Base-by-base conservation (phyloP, 352 stramenopile genomes). In the Phytophthora cactorum region DNA sequence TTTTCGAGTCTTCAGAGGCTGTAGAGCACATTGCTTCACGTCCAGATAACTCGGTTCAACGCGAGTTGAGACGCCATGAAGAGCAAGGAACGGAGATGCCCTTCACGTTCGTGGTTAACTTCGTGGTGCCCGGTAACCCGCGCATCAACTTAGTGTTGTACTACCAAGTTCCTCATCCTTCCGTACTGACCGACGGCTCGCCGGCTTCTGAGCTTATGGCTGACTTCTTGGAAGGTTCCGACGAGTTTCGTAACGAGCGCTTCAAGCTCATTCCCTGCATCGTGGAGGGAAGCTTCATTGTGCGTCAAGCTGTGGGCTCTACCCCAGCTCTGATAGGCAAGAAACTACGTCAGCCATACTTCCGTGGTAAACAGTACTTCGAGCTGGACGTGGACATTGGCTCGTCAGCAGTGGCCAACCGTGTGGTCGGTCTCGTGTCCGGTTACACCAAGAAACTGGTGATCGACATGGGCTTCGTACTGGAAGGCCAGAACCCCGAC, bases 211-310 rank as follows among this genome's bases (percentile, higher is more conserved):
- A 93, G 68, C 72, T 93, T 10, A 88, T 93, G 81, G 66, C 66
- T 0, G 82, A 91, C 36, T 93, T 93, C 56, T 59, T 93, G 34
- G 82, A 93, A 45, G 82, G 82, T 10, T 81, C 81, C 15, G 83
- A 93, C 49, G 83, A 92, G 43, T 93, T 91, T 67, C 81, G 83
- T 12, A 89, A 93, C 54, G 83, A 93, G 65, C 81, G 82, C 34
- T 93, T 93, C 59, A 93, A 93, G 75, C 65, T 93, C 11, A 93
- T 93, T 52, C 85, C 85, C 38, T 89, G 78, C 58, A 93, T 93
- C 47, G 83, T 92, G 5, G 85, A 93, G 68, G 85, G 85, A 2
- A 88, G 75, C 38, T 93, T 93, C 51, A 93, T 93, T 17, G 84
- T 93, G 56, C 82, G 83, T 25, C 85, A 93, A 61, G 85, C 85